Evolutionary conservation across 768 basidiomycete species (phyloP), one percentile per base, ranked within the genome.

Genomic region (Leccinum uliginosum): DNA sequence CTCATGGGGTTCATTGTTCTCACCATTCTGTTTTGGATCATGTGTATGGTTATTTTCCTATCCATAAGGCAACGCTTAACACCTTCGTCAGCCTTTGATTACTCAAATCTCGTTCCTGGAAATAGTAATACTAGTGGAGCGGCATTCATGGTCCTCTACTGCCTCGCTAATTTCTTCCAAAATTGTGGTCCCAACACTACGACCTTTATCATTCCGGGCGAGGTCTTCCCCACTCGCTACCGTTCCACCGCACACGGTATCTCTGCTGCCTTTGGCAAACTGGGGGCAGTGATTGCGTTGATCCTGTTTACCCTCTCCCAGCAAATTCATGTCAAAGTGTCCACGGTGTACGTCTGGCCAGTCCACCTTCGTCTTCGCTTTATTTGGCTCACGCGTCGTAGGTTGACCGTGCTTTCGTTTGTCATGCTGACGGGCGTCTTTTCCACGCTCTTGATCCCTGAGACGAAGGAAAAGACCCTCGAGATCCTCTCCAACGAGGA

Each of bases 211-310:
- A 75, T 91, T 12, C 89, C 91, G 0, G 87, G 87, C 50, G 91
- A 92, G 67, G 79, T 76, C 29, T 92, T 91, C 81, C 91, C 91
- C 1, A 93, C 91, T 2, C 87, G 90, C 49, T 91, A 91, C 71
- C 83, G 91, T 51, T 87, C 87, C 4, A 90, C 89, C 3, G 85
- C 80, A 6, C 86, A 91, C 64, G 91, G 91, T 69, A 89, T 92
- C 62, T 84, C 85, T 14, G 91, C 91, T 2, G 91, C 88, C 9
- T 80, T 76, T 48, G 91, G 91, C 24, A 93, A 93, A 71, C 74
- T 89, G 46, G 91, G 91, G 24, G 91, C 91, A 46, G 83, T 92
- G 67, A 70, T 91, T 34, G 81, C 89, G 4, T 86, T 89, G 66
- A 82, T 91, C 51, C 6, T 50, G 8, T 53, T 59, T 12, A 48